Conservation (phyloP, 257 asterid genomes). For the Schizonepeta tenuifolia region DNA sequence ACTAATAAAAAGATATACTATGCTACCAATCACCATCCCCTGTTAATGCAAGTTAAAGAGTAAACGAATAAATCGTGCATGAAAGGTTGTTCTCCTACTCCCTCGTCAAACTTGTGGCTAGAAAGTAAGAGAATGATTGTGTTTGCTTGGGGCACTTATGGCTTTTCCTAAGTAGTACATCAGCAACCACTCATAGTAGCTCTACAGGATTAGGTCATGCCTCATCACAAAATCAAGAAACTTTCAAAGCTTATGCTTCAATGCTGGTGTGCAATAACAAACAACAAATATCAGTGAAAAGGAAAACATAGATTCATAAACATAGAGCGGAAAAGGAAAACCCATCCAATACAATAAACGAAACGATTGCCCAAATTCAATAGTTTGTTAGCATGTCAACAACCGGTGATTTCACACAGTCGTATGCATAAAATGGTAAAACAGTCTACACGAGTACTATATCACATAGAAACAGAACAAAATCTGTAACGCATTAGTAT, state of each 20-base stretch:
- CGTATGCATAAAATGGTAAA: neutral
- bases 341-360: neutral
- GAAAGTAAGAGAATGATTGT: neutral
- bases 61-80: too few species aligned
- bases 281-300: neutral
- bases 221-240: neutral
- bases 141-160: neutral
- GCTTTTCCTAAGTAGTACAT: neutral
- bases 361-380: neutral
- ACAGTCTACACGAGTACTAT: neutral
- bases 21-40: neutral
- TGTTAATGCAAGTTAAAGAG: neutral
- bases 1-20: neutral
- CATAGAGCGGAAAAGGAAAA: neutral
- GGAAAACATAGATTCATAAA: too few species aligned
- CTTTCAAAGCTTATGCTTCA: neutral
- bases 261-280: neutral
- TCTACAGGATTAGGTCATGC: neutral
- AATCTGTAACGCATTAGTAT: too few species aligned
- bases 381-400: neutral
- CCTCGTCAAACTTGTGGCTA: too few species aligned
- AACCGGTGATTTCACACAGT: neutral
- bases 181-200: neutral
- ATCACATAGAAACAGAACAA: neutral
- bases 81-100: neutral